Conservation (phyloP, 441 rosid genomes). For the Francoa sonchifolia region DNA sequence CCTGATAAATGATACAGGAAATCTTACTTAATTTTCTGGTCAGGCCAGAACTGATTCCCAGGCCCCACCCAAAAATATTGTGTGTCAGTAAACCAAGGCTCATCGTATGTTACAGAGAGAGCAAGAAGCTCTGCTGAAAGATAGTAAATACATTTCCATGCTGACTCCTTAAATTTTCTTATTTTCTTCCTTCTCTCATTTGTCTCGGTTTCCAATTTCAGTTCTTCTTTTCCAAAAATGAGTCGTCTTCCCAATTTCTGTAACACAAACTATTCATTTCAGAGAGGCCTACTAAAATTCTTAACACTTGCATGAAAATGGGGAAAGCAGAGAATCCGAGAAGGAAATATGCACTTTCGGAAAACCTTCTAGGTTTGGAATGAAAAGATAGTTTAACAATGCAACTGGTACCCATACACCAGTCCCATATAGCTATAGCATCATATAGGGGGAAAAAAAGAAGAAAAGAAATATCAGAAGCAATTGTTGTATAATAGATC, state of each 20-base stretch:
- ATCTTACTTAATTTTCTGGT: constrained; percentile 62
- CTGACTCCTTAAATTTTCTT: constrained; percentile 70
- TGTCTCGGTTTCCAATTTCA: constrained; percentile 10
- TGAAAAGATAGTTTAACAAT: no score
- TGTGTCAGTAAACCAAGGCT: constrained; percentile 79
- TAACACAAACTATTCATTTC: constrained; percentile 7
- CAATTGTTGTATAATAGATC: no score
- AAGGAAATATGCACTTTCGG: no score
- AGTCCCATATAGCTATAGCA: no score
- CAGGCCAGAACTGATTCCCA: constrained; percentile 75
- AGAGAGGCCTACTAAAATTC: background rate
- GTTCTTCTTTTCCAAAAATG: constrained; percentile 34
- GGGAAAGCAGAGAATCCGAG: no score
- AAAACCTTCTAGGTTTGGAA: no score
- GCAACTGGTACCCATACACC: no score
- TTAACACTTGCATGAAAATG: no score
- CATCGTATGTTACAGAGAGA: constrained; percentile 42
- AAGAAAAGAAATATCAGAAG: no score
- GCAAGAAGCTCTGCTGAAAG: constrained; percentile 61
- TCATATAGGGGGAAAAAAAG: no score
- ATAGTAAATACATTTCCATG: constrained; percentile 75
- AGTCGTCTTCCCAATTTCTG: constrained; percentile 48
- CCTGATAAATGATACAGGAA: background rate
- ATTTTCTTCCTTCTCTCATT: constrained; percentile 33
- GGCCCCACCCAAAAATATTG: constrained; percentile 74